A percentile compares a stretch with the other conserved stretches of the same genome.
phyloP scores from a whole-genome alignment of 345 rosid genomes.

The Raphanus sativus region DNA sequence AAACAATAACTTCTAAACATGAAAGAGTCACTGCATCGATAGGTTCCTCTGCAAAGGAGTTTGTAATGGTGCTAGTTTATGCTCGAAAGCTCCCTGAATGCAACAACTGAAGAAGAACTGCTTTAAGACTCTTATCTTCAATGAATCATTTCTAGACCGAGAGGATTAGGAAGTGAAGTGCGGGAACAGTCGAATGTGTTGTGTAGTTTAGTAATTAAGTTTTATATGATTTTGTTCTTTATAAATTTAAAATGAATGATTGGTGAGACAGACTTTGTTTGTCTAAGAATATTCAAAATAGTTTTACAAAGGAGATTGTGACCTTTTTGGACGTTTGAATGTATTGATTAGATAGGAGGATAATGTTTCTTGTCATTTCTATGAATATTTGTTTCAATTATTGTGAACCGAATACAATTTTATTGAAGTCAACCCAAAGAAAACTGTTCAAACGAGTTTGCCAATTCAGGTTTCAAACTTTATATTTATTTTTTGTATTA shows the following conservation, averaged over 20 bases:
- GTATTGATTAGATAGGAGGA: constrained; percentile 25
- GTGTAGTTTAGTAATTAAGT: constrained; percentile 10
- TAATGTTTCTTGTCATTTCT: constrained; percentile 32
- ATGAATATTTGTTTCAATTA: constrained; percentile 11
- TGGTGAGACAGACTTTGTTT: constrained; percentile 12
- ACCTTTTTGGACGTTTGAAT: constrained; percentile 16
- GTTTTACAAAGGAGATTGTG: constrained; percentile 4
- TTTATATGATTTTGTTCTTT: neutral
- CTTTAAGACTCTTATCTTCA: constrained; percentile 9
- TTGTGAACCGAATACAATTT: constrained; percentile 14
- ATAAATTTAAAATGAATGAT: constrained; percentile 7
- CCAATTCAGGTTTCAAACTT: neutral
- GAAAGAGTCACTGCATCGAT: constrained; percentile 55
- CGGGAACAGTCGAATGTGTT: constrained; percentile 17
- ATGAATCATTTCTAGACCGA: neutral
- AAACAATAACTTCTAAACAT: constrained; percentile 53
- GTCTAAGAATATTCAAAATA: constrained; percentile 13
- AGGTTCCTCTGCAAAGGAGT: constrained; percentile 93
- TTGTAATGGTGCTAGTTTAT: constrained; percentile 81
- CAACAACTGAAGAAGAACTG: constrained; percentile 22
- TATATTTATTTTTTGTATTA: neutral
- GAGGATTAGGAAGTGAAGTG: neutral
- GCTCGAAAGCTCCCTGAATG: constrained; percentile 50
- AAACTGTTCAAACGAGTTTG: neutral
- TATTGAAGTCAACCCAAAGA: constrained; percentile 19